Evolutionary conservation across 805 yeast genomes (phyloP), one percentile per base, ranked within the genome.

Genomic region (Saccharomycopsis fibuligera): DNA sequence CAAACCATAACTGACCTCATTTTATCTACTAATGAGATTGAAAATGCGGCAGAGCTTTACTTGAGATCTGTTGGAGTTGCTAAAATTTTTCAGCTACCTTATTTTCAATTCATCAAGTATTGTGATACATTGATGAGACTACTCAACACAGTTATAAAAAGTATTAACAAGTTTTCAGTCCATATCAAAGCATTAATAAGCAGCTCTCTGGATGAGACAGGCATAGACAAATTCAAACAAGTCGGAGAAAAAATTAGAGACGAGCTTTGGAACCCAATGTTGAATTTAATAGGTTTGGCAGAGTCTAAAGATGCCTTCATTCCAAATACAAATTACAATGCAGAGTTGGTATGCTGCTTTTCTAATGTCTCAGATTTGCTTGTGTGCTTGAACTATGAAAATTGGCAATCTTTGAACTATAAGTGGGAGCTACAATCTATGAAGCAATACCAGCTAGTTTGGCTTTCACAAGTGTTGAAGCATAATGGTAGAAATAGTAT

Each of bases 371-470:
- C 53, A 12, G 42, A 52, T 38, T 31, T 52, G 12, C 27, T 52
- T 12, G 55, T 52, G 10, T 29, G 17, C n/a, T 37, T 43, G 23
- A 42, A 49, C 12, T 35, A 30, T 19, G 49, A 46, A 21, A 49
- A 49, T 31, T 52, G 55, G 55, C 46, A 38, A 30, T 42, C 53
- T 1, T 29, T 52, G 24, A 43, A 37, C 21, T 52, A 52, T 36
- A 33, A 46, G 33, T 52, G 55, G 55, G n/a, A 40, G 19, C 21
- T 49, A 12, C 41, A 39, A 10, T 29, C 35, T 2, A n/a, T 49
- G 6, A 27, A 38, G 2, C 31, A 36, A 31, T 45, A 48, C 29
- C 42, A 35, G 12, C 37, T 52, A 8, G 45, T 43, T 5, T 52
- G 55, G 55, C 31, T 41, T 14, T 24, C 50, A 12, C 44, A 40